Evolutionary conservation across 805 yeast genomes (phyloP).

Genomic region (Starmerella sp.): DNA sequence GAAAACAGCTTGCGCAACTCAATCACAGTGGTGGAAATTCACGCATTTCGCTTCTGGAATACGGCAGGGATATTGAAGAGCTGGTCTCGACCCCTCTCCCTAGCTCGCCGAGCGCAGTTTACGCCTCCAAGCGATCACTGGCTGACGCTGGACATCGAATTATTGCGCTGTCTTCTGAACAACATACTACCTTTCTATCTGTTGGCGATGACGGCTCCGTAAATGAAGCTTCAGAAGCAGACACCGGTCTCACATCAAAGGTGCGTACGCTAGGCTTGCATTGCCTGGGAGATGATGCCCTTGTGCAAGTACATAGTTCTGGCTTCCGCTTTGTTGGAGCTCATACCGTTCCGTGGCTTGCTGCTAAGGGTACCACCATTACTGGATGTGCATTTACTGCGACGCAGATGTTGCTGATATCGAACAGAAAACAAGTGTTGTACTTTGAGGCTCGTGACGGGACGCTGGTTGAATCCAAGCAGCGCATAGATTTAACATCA

Average conservation of each 20-base stretch:
- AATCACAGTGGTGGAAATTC: conserved; percentile 32
- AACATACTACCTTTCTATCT: conserved; percentile 59
- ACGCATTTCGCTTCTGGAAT: conserved; percentile 37
- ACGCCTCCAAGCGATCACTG: conserved; percentile 44
- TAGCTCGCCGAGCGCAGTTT: conserved; percentile 46
- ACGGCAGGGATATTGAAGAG: conserved; percentile 50
- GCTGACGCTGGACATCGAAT: conserved; percentile 46
- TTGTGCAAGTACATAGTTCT: conserved; percentile 61
- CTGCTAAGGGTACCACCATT: conserved; percentile 66
- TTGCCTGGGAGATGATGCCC: conserved; percentile 49
- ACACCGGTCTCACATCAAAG: conserved; percentile 46
- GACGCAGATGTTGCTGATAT: conserved; percentile 56
- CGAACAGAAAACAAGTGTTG: conserved; percentile 63
- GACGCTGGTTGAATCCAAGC: conserved; percentile 59
- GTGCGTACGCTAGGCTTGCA: conserved; percentile 57
- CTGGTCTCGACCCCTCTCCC: conserved; percentile 67
- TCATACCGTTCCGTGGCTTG: conserved; percentile 53
- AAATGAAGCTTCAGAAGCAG: conserved; percentile 48
- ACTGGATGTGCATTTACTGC: conserved; percentile 49
- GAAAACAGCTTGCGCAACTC: conserved; percentile 34
- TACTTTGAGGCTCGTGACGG: conserved; percentile 74
- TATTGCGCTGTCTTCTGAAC: conserved; percentile 52
- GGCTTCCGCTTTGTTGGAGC: conserved; percentile 52
- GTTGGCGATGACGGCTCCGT: conserved; percentile 59
- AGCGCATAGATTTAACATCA: conserved; percentile 39